Base-by-base conservation (phyloP, 75 land plant genomes). In the Cupressus sempervirens region DNA sequence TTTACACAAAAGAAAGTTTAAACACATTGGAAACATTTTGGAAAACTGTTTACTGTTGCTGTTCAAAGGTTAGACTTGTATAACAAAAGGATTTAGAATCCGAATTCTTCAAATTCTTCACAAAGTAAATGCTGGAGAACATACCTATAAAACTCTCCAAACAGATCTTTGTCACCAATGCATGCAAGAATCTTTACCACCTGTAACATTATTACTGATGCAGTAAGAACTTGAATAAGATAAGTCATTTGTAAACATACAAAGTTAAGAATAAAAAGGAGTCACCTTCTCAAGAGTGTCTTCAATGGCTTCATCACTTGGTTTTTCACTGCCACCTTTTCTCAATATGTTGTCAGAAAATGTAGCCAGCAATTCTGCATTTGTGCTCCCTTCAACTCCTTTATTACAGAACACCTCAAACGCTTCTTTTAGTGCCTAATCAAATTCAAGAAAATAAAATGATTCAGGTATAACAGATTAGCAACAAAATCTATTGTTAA, bases 351-450 rank as follows among this genome's bases (percentile, higher is more conserved):
- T 94, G 82, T 97, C 99, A 86, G 97, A 97, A 45, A 95, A 97
- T 20, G 97, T 92, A 12, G 99, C 99, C 73, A 97, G 86, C 3
- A 97, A 87, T 84, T 97, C 97, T 36, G 99, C 97, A 90, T 96
- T 95, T 14, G 97, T 90, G 91, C 93, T 90, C 0, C 99, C 99
- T 58, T 87, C 93, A 81, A 95, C 97, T 86, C 91, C 92, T 83
- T 95, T 95, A 82, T 97, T 97, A 87, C 97, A 97, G 68, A 97
- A 97, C 0, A 95, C 90, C 83, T 97, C 97, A 88, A 97, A 95
- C 76, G 99, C 99, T 80, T 97, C 97, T 82, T 97, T 97, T 26
- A 97, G 84, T 1, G 99, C 97, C 98, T 96, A 34, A 40, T 34
- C 18, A 32, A 32, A 3, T 54, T 50, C 41, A 53, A 32, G 23